Percentiles rank a stretch among this genome's conserved stretches.
Evolutionary conservation across 306 rosid genomes (phyloP).

Genomic region (Casuarina equisetifolia): DNA sequence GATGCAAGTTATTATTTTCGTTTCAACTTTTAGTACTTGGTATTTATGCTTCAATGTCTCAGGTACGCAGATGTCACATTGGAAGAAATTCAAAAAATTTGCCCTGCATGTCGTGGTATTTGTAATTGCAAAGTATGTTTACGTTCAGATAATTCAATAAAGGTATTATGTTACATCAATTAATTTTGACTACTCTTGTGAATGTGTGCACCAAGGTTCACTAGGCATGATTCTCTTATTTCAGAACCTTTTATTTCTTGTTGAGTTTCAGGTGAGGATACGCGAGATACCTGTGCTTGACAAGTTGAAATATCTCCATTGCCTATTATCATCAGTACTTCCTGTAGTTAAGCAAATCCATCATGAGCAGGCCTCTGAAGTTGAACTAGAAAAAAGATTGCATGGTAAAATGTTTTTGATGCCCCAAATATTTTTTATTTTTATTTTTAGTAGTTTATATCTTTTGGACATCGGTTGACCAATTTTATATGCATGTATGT

Average conservation of each 20-base stretch:
- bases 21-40: slow-evolving; percentile 10
- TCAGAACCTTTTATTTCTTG: slow-evolving; percentile 21
- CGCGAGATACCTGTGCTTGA: slow-evolving; percentile 78
- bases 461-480: slow-evolving; percentile 19
- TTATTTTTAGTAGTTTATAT: slow-evolving; percentile 14
- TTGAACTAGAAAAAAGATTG: slow-evolving; percentile 80
- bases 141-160: slow-evolving; percentile 78
- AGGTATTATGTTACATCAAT: slow-evolving; percentile 44
- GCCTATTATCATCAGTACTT: slow-evolving; percentile 80
- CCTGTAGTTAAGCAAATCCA: slow-evolving; percentile 89
- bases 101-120: slow-evolving; percentile 92
- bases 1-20: slow-evolving; percentile 5
- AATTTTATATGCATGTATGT: slow-evolving; percentile 29
- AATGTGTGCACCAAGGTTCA: slow-evolving; percentile 23
- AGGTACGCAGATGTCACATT: slow-evolving; percentile 70
- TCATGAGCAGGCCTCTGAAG: slow-evolving; percentile 77
- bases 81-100: slow-evolving; percentile 75
- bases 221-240: slow-evolving; percentile 11
- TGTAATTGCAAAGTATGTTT: slow-evolving; percentile 87
- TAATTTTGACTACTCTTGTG: slow-evolving; percentile 15
- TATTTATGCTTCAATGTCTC: slow-evolving; percentile 30
- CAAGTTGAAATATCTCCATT: slow-evolving; percentile 76
- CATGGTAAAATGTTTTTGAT: slow-evolving; percentile 57
- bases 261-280: slow-evolving; percentile 69
- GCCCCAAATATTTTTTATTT: slow-evolving; percentile 6